Evolutionary conservation across 345 rosid genomes (phyloP), one percentile per base, ranked within the genome.

Genomic region (Brassica incana): DNA sequence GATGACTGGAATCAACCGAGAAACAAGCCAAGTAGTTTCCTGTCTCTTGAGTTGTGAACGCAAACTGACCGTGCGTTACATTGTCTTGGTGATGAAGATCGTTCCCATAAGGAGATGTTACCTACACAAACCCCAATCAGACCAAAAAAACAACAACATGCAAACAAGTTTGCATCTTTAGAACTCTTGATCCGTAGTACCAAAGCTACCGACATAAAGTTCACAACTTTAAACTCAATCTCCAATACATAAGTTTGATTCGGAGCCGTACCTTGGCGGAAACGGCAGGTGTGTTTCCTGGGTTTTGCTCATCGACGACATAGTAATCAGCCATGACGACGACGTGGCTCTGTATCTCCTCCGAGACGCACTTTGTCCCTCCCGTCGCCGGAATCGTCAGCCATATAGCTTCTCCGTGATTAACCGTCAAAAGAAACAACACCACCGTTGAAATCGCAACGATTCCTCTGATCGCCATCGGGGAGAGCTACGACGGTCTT

Each of bases 1-100:
- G 86, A 14, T 77, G 82, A 27, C 59, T 80, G 10, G 76, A 70
- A 67, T 87, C 92, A 67, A 76, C 12, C 90, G 87, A 90, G 84
- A 95, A 92, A 84, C 99, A 95, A 63, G 98, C 97, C 72, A 86
- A 77, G 83, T 93, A 87, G 85, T 81, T 89, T 1, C 99, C 99
- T 12, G 90, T 80, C 82, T 95, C 98, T 27, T 87, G 87, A 61
- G 90, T 91, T 9, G 97, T 95, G 74, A 93, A 95, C 9, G 98
- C 98, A 86, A 95, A 95, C 77, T 88, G 94, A 77, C 97, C 98
- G 67, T 91, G 85, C 2, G 93, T 89, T 77, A 86, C 92, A 81
- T 90, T 90, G 12, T 89, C 96, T 75, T 38, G 80, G 14, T 79
- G 85, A 82, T 95, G 92, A 84, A 93, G 95, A 77, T 67, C 78